Conservation (phyloP, 768 basidiomycete genomes). For the Pulveroboletus sp. region DNA sequence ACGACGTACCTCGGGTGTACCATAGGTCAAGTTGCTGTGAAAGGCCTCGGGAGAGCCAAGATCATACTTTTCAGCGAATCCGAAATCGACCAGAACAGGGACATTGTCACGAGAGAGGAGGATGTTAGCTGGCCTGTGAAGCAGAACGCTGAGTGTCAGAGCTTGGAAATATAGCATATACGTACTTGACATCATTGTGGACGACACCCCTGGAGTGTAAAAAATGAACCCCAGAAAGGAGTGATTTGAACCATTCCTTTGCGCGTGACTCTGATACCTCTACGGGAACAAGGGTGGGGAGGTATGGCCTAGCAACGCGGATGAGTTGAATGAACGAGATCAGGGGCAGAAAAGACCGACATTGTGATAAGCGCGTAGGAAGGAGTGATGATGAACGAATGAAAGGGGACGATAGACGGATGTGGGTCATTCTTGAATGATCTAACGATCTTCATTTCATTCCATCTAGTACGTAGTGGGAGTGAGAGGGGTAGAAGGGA, state of each 20-base stretch:
- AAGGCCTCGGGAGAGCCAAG: conserved; percentile 58
- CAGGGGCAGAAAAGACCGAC: conserved; percentile 42
- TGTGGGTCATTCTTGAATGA: conserved; percentile 81
- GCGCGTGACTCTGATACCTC: conserved; percentile 78
- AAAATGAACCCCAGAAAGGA: conserved; percentile 79
- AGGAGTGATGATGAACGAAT: conserved; percentile 90
- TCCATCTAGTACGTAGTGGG: conserved; percentile 58
- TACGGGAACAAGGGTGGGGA: conserved; percentile 83
- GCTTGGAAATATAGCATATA: neutral
- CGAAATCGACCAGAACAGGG: conserved; percentile 92
- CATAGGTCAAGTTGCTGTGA: conserved; percentile 79
- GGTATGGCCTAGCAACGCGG: conserved; percentile 61
- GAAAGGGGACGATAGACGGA: conserved; percentile 88
- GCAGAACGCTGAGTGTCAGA: neutral
- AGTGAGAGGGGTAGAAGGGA: conserved; percentile 2
- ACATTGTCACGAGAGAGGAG: conserved; percentile 72
- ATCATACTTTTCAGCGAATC: conserved; percentile 89
- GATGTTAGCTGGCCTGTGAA: conserved; percentile 82
- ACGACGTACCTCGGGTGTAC: conserved; percentile 76
- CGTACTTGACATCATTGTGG: conserved; percentile 93
- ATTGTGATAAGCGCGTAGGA: conserved; percentile 90
- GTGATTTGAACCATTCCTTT: conserved; percentile 73
- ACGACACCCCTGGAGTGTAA: conserved; percentile 80
- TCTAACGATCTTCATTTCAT: conserved; percentile 95
- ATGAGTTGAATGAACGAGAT: conserved; percentile 6